These are phyloP conservation scores for Geosmithia morbida DNA, from an alignment of 2,329 filamentous ascomycete species.

Conservation along the genomic window DNA sequence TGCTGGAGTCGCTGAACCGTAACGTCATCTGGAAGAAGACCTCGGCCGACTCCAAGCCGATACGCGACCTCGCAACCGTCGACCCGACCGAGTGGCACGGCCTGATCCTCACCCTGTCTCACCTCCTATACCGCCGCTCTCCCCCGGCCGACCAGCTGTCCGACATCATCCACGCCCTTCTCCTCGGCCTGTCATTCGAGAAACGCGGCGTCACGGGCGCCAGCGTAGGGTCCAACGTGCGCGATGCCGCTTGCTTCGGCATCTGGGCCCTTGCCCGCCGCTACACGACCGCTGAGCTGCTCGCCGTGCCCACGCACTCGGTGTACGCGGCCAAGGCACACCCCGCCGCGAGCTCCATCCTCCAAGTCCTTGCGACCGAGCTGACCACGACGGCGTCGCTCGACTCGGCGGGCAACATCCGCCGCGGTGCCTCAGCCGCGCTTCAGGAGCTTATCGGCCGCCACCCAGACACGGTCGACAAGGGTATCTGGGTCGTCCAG, in stretches of 20 bases:
- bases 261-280: conserved; percentile 85
- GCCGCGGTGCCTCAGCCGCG: conserved; percentile 82
- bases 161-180: conserved; percentile 60
- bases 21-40: conserved; percentile 40
- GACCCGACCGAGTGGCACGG: conserved; percentile 86
- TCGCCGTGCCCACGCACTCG: conserved; percentile 39
- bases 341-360: conserved; percentile 29
- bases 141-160: conserved; percentile 57
- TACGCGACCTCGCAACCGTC: conserved; percentile 56
- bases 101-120: conserved; percentile 71
- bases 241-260: conserved; percentile 91
- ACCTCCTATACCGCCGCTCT: conserved; percentile 74
- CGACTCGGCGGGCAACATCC: conserved; percentile 85
- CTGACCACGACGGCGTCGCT: conserved; percentile 70
- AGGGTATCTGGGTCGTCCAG: conserved; percentile 80
- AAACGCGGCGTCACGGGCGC: conserved; percentile 75
- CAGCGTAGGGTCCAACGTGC: conserved; percentile 76
- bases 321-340: conserved; percentile 24
- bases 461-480: conserved; percentile 69
- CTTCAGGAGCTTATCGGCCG: conserved; percentile 88
- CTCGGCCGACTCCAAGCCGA: conserved; percentile 16
- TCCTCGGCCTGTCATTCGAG: conserved; percentile 76
- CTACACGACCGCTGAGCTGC: conserved; percentile 68
- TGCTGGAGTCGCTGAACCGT: conserved; percentile 53
- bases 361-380: conserved; percentile 70